Percentiles rank a stretch among this genome's conserved stretches.
phyloP scores from a whole-genome alignment of 495 filamentous ascomycete species.

The Parachaetomium inaequale region DNA sequence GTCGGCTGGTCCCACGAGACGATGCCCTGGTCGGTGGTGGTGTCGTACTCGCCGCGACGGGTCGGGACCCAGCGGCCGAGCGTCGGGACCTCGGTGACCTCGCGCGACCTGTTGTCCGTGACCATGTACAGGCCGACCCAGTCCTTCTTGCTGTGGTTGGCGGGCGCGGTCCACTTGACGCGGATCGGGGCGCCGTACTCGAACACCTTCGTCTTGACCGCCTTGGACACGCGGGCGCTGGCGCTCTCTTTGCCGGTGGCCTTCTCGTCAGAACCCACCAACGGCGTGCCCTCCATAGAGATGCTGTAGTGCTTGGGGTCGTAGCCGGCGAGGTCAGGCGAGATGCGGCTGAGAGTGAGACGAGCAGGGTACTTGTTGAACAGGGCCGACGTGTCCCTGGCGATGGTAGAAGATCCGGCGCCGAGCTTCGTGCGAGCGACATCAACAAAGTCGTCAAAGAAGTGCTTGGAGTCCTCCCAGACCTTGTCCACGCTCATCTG shows the following conservation, averaged over 20 bases:
- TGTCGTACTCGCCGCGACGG: conserved; percentile 71
- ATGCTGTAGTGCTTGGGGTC: conserved; percentile 80
- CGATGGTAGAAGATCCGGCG: conserved; percentile 78
- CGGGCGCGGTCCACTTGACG: conserved; percentile 87
- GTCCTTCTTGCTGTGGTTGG: conserved; percentile 87
- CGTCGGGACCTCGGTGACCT: conserved; percentile 76
- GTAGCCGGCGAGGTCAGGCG: conserved; percentile 77
- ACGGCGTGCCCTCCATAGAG: conserved; percentile 63
- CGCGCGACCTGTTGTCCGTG: conserved; percentile 82
- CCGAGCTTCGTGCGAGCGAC: conserved; percentile 82
- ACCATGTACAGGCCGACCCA: conserved; percentile 96
- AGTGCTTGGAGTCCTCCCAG: conserved; percentile 75
- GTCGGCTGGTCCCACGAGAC: conserved; percentile 59
- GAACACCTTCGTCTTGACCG: conserved; percentile 68
- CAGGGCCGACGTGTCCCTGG: conserved; percentile 79
- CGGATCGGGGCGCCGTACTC: conserved; percentile 89
- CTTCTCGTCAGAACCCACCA: conserved; percentile 50
- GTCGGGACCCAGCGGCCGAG: conserved; percentile 89
- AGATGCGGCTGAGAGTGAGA: conserved; percentile 76
- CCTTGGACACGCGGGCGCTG: conserved; percentile 42
- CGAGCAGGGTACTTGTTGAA: conserved; percentile 89
- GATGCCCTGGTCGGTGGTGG: conserved; percentile 73
- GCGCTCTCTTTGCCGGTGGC: conserved; percentile 47
- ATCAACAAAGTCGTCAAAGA: conserved; percentile 87
- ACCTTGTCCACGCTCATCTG: conserved; percentile 85